Evolutionary conservation across 2,329 filamentous ascomycete species (phyloP).

Genomic region (Fusarium foetens): DNA sequence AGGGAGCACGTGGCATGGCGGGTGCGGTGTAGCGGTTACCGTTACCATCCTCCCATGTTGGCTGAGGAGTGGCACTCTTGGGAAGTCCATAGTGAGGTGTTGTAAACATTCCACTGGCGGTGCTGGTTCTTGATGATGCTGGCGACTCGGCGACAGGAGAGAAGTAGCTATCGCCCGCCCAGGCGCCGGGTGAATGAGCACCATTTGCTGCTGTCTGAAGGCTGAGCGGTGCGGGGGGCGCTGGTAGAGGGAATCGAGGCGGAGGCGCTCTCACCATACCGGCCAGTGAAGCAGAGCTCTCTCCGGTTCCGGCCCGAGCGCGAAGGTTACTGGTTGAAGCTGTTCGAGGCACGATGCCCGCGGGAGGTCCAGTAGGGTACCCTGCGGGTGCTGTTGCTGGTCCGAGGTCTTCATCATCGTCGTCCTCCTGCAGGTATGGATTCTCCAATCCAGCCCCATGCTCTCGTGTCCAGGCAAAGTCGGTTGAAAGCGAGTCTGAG

Average conservation of each 20-base stretch:
- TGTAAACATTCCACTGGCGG: constrained; percentile 77
- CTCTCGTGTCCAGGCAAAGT: constrained; percentile 82
- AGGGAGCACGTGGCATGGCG: constrained; percentile 83
- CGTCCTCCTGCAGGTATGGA: constrained; percentile 75
- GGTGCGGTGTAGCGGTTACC: constrained; percentile 89
- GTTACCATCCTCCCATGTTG: constrained; percentile 77
- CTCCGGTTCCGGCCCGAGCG: constrained; percentile 79
- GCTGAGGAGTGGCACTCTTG: constrained; percentile 73
- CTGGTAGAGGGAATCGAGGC: constrained; percentile 76
- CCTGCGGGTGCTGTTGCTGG: constrained; percentile 51
- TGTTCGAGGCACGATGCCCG: constrained; percentile 48
- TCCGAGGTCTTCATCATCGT: constrained; percentile 66
- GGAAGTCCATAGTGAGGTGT: constrained; percentile 73
- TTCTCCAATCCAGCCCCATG: constrained; percentile 78
- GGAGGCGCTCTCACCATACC: constrained; percentile 70
- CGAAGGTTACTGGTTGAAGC: constrained; percentile 80
- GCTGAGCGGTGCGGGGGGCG: constrained; percentile 68
- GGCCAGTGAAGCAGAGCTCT: constrained; percentile 70
- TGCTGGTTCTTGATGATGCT: constrained; percentile 78
- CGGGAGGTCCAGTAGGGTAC: constrained; percentile 47
- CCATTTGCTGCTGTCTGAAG: constrained; percentile 68
- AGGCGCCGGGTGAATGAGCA: constrained; percentile 68
- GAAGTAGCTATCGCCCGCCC: constrained; percentile 87
- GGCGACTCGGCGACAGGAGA: constrained; percentile 86
- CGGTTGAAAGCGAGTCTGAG: constrained; percentile 67